These are phyloP conservation scores for Phyllosticta paracitricarpa DNA, from an alignment of 2,329 filamentous ascomycete genomes.

Conservation along the genomic window DNA sequence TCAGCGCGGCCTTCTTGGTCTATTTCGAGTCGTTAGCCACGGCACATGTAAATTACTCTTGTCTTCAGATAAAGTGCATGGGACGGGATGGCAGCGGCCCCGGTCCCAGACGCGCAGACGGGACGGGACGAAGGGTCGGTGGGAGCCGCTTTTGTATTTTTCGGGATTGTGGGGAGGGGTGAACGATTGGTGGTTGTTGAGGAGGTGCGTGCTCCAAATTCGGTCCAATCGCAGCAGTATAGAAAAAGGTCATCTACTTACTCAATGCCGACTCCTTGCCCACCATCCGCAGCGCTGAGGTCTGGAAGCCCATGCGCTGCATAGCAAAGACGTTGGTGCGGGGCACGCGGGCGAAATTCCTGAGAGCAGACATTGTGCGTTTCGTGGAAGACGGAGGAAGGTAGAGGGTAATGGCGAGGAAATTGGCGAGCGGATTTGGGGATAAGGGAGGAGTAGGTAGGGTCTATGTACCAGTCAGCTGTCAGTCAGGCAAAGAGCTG, in stretches of 20 bases:
- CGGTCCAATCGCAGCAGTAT: too few relatives aligned
- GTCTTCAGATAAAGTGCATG: too few relatives aligned
- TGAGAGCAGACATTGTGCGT: slow-evolving; percentile 22
- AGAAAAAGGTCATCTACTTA: slow-evolving; percentile 19
- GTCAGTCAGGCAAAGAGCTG: slow-evolving; percentile 3
- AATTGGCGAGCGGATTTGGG: not conserved
- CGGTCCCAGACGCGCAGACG: too few relatives aligned
- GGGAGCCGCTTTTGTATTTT: too few relatives aligned
- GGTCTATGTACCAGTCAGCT: not conserved
- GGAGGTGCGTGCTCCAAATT: too few relatives aligned
- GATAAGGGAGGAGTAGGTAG: not conserved
- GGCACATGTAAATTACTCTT: too few relatives aligned
- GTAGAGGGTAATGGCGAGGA: slow-evolving; percentile 7
- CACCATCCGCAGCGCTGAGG: slow-evolving; percentile 23
- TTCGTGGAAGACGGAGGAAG: slow-evolving; percentile 17
- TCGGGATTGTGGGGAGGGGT: too few relatives aligned
- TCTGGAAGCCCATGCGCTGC: slow-evolving; percentile 30
- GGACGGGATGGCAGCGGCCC: too few relatives aligned
- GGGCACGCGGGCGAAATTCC: slow-evolving; percentile 18
- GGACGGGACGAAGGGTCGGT: too few relatives aligned
- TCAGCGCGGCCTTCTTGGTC: slow-evolving; percentile 29
- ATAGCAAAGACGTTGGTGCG: slow-evolving; percentile 18
- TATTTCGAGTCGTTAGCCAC: not conserved
- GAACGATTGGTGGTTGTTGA: not conserved
- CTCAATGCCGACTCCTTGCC: slow-evolving; percentile 37